Evolutionary conservation across 257 asterid species (phyloP).

Genomic region (Leptodermis oblonga): DNA sequence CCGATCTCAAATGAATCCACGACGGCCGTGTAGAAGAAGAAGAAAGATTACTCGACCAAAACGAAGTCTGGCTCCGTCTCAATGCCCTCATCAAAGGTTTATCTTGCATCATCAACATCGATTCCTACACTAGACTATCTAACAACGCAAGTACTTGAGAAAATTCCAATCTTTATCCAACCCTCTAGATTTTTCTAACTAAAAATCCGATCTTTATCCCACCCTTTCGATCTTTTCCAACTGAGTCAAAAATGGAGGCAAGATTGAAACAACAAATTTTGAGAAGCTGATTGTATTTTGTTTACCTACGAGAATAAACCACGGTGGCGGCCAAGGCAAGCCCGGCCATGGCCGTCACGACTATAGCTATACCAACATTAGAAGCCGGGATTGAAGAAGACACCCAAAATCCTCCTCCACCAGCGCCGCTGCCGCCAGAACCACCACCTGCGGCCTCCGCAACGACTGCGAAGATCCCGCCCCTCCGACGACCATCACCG

Average conservation of each 20-base stretch:
- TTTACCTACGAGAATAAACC: conserved; percentile 69
- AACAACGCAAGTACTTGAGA: neutral
- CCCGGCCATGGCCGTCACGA: conserved; percentile 77
- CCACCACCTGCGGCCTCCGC: conserved; percentile 43
- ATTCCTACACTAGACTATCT: neutral
- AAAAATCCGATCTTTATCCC: neutral
- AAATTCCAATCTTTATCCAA: neutral
- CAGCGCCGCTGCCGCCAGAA: conserved; percentile 39
- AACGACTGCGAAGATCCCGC: conserved; percentile 31
- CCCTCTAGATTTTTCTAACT: neutral
- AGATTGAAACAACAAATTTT: neutral
- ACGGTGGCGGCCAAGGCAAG: conserved; percentile 65
- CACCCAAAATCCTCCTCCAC: conserved; percentile 21
- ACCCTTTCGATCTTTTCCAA: neutral
- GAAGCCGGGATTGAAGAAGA: conserved; percentile 32
- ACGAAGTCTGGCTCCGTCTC: conserved; percentile 66
- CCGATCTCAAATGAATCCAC: conserved; percentile 76
- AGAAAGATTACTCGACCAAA: conserved; percentile 31
- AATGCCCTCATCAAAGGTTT: conserved; percentile 57
- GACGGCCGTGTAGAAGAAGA: conserved; percentile 52
- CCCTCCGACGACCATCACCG: conserved; percentile 52
- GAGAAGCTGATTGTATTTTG: neutral
- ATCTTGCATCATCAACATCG: conserved; percentile 66
- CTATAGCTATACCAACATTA: conserved; percentile 65
- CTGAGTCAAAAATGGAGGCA: neutral